A percentile compares a stretch with the other conserved stretches of the same genome.
These are phyloP conservation scores for Diaporthe amygdali DNA, from an alignment of 2,329 filamentous ascomycete genomes.

Conservation along the genomic window DNA sequence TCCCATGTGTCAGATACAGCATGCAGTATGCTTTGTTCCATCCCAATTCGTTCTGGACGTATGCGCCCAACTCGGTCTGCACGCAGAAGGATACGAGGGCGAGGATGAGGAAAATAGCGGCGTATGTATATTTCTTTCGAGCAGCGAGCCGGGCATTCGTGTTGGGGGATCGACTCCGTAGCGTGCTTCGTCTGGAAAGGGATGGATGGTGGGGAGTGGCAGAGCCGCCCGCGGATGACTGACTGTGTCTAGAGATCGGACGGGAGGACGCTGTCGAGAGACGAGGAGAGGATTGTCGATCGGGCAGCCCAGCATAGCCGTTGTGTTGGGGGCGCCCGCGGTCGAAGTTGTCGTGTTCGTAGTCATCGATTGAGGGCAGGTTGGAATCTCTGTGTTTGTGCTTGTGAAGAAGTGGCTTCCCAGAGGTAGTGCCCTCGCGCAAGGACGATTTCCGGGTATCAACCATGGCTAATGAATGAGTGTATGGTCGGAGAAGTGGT, in stretches of 20 bases:
- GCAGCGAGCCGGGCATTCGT: slow-evolving; percentile 68
- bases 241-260: slow-evolving; percentile 19
- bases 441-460: slow-evolving; percentile 7
- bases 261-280: slow-evolving; percentile 13
- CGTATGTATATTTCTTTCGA: slow-evolving; percentile 84
- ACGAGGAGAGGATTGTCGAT: slow-evolving; percentile 12
- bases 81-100: slow-evolving; percentile 88
- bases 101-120: slow-evolving; percentile 80
- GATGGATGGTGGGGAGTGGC: slow-evolving; percentile 38
- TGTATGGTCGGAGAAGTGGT: background rate
- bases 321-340: slow-evolving; percentile 24
- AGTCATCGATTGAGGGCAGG: slow-evolving; percentile 26
- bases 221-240: slow-evolving; percentile 33
- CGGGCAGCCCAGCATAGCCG: slow-evolving; percentile 17
- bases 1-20: slow-evolving; percentile 97
- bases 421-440: slow-evolving; percentile 16
- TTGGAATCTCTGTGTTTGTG: slow-evolving; percentile 24
- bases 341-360: slow-evolving; percentile 16
- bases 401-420: slow-evolving; percentile 24
- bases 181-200: slow-evolving; percentile 65
- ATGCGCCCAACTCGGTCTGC: slow-evolving; percentile 94
- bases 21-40: slow-evolving; percentile 99
- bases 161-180: slow-evolving; percentile 80
- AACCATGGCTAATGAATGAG: slow-evolving; percentile 8
- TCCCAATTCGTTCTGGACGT: slow-evolving; percentile 88